Evolutionary conservation across 2,329 filamentous ascomycete genomes (phyloP).

Genomic region (Xylariaceae sp.): DNA sequence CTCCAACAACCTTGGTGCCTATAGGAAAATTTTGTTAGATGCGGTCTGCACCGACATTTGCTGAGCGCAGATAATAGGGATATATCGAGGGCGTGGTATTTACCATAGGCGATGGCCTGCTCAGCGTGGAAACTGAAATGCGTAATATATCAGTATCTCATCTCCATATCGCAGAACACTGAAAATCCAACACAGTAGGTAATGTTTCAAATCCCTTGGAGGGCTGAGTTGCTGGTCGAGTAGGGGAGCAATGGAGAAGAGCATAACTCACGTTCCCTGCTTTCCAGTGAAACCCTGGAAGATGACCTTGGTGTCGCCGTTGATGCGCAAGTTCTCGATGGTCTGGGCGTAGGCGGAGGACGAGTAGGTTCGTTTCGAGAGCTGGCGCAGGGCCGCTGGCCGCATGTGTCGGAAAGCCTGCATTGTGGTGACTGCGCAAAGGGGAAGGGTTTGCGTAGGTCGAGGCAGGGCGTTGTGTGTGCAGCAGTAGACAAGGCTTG

Average conservation of each 20-base stretch:
- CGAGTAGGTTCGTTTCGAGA: slow-evolving; percentile 70
- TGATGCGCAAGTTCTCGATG: slow-evolving; percentile 87
- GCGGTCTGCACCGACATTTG: neutral
- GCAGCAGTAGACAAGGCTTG: slow-evolving; percentile 14
- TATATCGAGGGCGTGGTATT: slow-evolving; percentile 15
- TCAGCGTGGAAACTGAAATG: slow-evolving; percentile 85
- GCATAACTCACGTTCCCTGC: slow-evolving; percentile 77
- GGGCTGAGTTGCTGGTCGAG: neutral
- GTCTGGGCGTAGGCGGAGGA: slow-evolving; percentile 71
- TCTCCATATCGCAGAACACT: neutral
- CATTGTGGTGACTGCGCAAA: slow-evolving; percentile 49
- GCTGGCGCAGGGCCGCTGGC: slow-evolving; percentile 66
- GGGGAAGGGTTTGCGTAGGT: slow-evolving; percentile 3
- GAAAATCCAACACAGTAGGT: neutral
- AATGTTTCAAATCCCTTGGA: neutral
- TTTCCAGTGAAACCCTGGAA: slow-evolving; percentile 98
- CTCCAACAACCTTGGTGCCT: slow-evolving; percentile 97
- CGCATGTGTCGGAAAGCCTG: slow-evolving; percentile 74
- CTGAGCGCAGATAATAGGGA: neutral
- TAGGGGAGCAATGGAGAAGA: neutral
- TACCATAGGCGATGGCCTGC: slow-evolving; percentile 98
- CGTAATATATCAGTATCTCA: slow-evolving; percentile 30
- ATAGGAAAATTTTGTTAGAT: slow-evolving; percentile 32
- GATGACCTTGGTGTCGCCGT: slow-evolving; percentile 87
- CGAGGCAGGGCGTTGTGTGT: slow-evolving; percentile 3